Conservation (phyloP, 1,284 basidiomycete genomes). For the Microbotryum scabiosae region DNA sequence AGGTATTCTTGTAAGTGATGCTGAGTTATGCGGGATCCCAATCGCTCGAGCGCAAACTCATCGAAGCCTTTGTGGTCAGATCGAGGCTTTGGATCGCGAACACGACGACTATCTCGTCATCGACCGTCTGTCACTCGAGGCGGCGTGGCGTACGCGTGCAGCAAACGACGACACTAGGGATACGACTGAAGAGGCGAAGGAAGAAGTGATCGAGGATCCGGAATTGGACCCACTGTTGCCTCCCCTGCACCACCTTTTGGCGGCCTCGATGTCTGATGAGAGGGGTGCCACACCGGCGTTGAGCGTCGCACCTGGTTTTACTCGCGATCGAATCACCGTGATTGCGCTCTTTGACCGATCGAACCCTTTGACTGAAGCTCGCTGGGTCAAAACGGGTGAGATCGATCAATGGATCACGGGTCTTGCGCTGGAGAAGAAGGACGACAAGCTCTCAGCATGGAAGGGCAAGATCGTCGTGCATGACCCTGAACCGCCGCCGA, state of each 20-base stretch:
- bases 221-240: constrained; percentile 29
- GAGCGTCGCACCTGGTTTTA: neutral
- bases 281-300: neutral
- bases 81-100: constrained; percentile 63
- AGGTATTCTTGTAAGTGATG: constrained; percentile 59
- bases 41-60: no score
- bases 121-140: constrained; percentile 29
- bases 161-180: neutral
- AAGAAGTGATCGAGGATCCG: neutral
- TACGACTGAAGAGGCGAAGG: neutral
- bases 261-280: neutral
- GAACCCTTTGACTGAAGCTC: constrained; percentile 81
- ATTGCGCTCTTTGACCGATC: constrained; percentile 65
- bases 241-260: constrained; percentile 32
- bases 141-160: constrained; percentile 18
- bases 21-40: neutral
- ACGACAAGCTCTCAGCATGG: constrained; percentile 51
- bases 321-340: constrained; percentile 35
- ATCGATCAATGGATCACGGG: constrained; percentile 84
- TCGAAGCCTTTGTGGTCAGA: constrained; percentile 42
- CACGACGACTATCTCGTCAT: constrained; percentile 40
- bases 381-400: constrained; percentile 91
- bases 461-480: constrained; percentile 81
- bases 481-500: constrained; percentile 94
- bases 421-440: constrained; percentile 53